phyloP scores from a whole-genome alignment of 305 asterid genomes.

The Ruellia speciosa region DNA sequence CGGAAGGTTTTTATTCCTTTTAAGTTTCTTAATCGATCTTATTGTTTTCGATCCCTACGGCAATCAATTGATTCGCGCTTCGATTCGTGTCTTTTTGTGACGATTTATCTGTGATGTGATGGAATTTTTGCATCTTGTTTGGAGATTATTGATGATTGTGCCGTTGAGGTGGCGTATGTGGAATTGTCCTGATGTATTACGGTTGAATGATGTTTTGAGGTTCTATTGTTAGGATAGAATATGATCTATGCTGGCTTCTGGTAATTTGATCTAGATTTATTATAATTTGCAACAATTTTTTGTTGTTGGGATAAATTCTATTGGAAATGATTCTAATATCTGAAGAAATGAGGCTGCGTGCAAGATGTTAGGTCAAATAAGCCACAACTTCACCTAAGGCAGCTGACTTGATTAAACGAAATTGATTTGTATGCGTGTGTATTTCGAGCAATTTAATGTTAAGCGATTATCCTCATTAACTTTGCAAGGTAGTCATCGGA shows the following conservation, averaged over 20 bases:
- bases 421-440: too few relatives aligned
- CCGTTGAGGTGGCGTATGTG: neutral
- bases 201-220: neutral
- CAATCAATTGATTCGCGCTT: neutral
- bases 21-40: slow-evolving; percentile 7
- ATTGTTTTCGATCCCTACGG: neutral
- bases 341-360: too few relatives aligned
- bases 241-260: neutral
- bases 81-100: neutral
- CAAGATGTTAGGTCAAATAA: too few relatives aligned
- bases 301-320: neutral
- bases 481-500: too few relatives aligned
- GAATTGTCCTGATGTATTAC: neutral
- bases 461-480: too few relatives aligned
- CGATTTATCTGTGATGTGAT: neutral
- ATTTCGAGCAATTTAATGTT: too few relatives aligned
- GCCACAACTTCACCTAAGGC: too few relatives aligned
- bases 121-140: neutral
- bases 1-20: slow-evolving; percentile 25
- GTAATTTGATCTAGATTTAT: neutral
- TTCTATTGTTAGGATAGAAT: neutral
- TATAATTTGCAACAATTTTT: neutral
- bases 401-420: too few relatives aligned
- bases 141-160: neutral
- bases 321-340: too few relatives aligned